Percentiles rank a stretch among this genome's conserved stretches.
Conservation (phyloP, 768 basidiomycete species). For the Hebeloma cylindrosporum region DNA sequence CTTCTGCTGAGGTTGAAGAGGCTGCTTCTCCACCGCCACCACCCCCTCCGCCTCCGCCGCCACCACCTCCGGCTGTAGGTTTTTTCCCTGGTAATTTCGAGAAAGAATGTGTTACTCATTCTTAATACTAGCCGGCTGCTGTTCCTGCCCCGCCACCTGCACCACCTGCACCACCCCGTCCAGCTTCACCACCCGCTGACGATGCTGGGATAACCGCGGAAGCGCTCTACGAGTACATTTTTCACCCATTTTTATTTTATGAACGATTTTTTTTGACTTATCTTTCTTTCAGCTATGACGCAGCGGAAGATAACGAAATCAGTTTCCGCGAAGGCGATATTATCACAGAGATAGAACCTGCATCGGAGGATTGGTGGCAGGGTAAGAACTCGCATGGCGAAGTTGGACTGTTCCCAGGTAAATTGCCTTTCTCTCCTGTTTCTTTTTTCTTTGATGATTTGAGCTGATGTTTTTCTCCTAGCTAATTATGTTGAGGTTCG, state of each 20-base stretch:
- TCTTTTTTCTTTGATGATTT: neutral
- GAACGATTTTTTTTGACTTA: neutral
- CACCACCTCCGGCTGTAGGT: slow-evolving; percentile 47
- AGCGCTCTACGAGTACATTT: slow-evolving; percentile 69
- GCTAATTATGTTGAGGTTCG: slow-evolving; percentile 41
- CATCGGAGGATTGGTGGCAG: slow-evolving; percentile 89
- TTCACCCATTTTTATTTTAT: neutral
- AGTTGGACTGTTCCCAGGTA: slow-evolving; percentile 76
- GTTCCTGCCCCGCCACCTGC: slow-evolving; percentile 44
- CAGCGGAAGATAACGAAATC: slow-evolving; percentile 89
- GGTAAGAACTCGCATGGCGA: slow-evolving; percentile 58
- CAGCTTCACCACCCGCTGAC: slow-evolving; percentile 43
- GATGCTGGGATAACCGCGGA: slow-evolving; percentile 64
- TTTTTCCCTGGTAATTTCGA: neutral
- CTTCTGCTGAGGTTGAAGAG: slow-evolving; percentile 36
- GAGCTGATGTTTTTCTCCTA: slow-evolving; percentile 11
- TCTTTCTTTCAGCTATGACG: slow-evolving; percentile 65
- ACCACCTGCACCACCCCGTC: slow-evolving; percentile 49
- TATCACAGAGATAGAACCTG: slow-evolving; percentile 77
- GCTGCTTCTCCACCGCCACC: slow-evolving; percentile 51
- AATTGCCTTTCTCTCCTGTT: slow-evolving; percentile 20
- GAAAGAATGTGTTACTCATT: neutral
- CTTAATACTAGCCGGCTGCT: slow-evolving; percentile 28
- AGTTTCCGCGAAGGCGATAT: slow-evolving; percentile 81
- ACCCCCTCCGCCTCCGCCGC: slow-evolving; percentile 57